A percentile compares a stretch with the other conserved stretches of the same genome.
These are phyloP conservation scores for Murraya paniculata DNA, from an alignment of 345 rosid genomes.

Conservation along the genomic window DNA sequence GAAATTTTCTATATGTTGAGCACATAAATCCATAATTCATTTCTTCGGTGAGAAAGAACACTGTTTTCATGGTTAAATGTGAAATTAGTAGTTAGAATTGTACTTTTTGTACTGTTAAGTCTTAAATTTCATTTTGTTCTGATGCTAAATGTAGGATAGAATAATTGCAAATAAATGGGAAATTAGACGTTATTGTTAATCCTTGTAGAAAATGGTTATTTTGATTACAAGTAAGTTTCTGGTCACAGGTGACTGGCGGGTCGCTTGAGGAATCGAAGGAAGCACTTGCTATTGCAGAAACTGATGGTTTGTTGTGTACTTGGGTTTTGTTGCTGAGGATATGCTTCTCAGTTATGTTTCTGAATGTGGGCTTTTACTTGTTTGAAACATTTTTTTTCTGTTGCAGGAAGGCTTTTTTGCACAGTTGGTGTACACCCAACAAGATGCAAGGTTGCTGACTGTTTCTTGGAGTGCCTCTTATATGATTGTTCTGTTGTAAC, in stretches of 20 bases:
- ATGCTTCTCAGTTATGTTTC: neutral
- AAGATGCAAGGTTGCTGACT: slow-evolving; percentile 68
- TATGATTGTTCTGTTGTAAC: neutral
- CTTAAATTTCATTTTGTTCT: neutral
- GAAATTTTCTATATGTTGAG: neutral
- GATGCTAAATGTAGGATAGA: neutral
- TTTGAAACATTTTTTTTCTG: slow-evolving; percentile 16
- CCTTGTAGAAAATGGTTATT: neutral
- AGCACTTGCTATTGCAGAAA: slow-evolving; percentile 96
- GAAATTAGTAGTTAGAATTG: neutral
- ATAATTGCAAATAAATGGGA: neutral
- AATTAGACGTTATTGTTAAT: neutral
- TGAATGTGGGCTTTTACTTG: neutral
- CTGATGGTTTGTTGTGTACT: slow-evolving; percentile 55
- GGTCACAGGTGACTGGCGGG: slow-evolving; percentile 88
- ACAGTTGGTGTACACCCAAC: slow-evolving; percentile 98
- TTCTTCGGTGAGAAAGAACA: neutral
- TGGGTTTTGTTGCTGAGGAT: slow-evolving; percentile 4
- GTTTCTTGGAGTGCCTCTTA: slow-evolving; percentile 14
- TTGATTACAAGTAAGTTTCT: slow-evolving; percentile 10
- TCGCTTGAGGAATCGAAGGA: slow-evolving; percentile 83
- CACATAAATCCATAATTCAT: neutral
- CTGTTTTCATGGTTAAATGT: neutral
- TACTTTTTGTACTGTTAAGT: neutral
- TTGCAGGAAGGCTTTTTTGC: slow-evolving; percentile 80